Evolutionary conservation across 371 early-diverging fungal species (phyloP).

Genomic region (Coemansia sp.): DNA sequence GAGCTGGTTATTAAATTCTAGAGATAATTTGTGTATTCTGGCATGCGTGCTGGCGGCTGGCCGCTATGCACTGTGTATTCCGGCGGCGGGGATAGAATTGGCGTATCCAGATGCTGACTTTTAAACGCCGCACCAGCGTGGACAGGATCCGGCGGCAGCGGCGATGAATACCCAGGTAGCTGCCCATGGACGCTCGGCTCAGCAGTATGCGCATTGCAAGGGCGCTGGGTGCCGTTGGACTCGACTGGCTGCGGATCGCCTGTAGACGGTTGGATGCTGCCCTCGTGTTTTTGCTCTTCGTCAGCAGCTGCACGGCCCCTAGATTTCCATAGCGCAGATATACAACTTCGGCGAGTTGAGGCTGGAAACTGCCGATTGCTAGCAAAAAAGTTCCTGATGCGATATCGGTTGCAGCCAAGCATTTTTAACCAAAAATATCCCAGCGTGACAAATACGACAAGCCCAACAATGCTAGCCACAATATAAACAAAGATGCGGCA

Average conservation of each 20-base stretch:
- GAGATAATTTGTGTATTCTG: not conserved
- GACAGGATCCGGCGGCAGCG: not conserved
- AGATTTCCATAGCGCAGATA: not conserved
- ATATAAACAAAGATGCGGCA: slow-evolving; percentile 4
- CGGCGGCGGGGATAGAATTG: not conserved
- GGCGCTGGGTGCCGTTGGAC: not conserved
- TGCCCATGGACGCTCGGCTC: not conserved
- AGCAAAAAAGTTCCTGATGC: no score
- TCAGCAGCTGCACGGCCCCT: no score
- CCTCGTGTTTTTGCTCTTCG: not conserved
- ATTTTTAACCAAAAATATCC: not conserved
- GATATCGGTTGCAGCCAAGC: not conserved
- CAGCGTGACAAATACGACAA: not conserved
- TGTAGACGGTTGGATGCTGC: not conserved
- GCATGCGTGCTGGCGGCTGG: not conserved
- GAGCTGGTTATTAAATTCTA: not conserved
- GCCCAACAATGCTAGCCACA: not conserved
- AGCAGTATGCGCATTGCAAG: not conserved
- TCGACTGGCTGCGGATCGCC: not conserved
- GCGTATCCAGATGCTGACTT: not conserved
- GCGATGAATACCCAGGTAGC: slow-evolving; percentile 1
- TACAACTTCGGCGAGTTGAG: not conserved
- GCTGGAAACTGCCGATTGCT: no score
- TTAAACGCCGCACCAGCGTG: not conserved
- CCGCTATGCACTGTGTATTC: not conserved